Evolutionary conservation across 2,329 filamentous ascomycete species (phyloP).

Genomic region (Aspergillus glaucus): DNA sequence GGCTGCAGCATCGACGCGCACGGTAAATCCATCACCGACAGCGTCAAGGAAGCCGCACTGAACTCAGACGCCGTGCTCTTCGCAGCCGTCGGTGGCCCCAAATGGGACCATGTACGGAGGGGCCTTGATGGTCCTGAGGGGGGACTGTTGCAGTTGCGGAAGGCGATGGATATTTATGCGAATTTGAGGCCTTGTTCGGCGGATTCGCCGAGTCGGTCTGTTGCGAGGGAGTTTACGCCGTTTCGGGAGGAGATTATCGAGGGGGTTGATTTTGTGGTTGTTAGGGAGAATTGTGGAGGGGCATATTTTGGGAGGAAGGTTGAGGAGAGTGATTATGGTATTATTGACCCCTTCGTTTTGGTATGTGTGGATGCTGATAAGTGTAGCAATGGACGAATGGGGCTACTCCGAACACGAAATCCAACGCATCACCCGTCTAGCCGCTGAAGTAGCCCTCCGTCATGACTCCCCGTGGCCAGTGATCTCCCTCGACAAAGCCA

Average conservation of each 20-base stretch:
- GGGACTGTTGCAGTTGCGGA: constrained; percentile 76
- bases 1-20: constrained; percentile 79
- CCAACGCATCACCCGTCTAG: constrained; percentile 72
- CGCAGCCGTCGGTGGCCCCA: constrained; percentile 80
- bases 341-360: constrained; percentile 32
- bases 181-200: constrained; percentile 73
- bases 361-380: not conserved
- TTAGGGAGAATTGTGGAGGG: constrained; percentile 39
- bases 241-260: constrained; percentile 74
- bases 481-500: constrained; percentile 85
- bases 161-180: constrained; percentile 80
- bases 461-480: constrained; percentile 67
- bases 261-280: constrained; percentile 71
- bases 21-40: constrained; percentile 68
- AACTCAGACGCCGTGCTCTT: constrained; percentile 78
- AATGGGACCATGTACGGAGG: constrained; percentile 67
- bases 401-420: constrained; percentile 77
- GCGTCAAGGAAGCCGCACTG: constrained; percentile 71
- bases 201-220: constrained; percentile 67
- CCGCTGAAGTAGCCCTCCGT: constrained; percentile 68
- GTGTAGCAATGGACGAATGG: constrained; percentile 62
- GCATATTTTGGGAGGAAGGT: constrained; percentile 38
- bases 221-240: constrained; percentile 71
- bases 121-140: constrained; percentile 79
- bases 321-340: constrained; percentile 32